phyloP scores from a whole-genome alignment of 805 yeast genomes.

The Torulaspora maleeae region DNA sequence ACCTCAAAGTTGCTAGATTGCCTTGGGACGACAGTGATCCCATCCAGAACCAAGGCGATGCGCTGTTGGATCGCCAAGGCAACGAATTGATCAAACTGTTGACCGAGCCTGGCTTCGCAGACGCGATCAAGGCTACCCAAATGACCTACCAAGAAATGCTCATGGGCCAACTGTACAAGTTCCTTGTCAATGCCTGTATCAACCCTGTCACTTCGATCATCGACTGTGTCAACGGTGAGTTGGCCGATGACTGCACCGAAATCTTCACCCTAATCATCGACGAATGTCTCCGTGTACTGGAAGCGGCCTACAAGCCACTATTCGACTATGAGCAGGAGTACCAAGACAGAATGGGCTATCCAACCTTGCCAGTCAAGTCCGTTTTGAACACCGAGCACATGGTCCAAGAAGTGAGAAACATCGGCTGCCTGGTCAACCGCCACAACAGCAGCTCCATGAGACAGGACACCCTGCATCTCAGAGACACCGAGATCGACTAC shows the following conservation, averaged over 20 bases:
- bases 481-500: conserved; percentile 71
- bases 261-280: conserved; percentile 35
- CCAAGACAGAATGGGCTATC: conserved; percentile 23
- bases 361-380: conserved; percentile 28
- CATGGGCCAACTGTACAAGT: conserved; percentile 65
- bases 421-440: conserved; percentile 45
- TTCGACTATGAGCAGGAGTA: conserved; percentile 28
- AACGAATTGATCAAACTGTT: conserved; percentile 33
- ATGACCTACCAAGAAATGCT: conserved; percentile 46
- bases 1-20: conserved; percentile 52
- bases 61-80: conserved; percentile 11
- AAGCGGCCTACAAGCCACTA: conserved; percentile 26
- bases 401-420: conserved; percentile 35
- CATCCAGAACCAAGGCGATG: conserved; percentile 21
- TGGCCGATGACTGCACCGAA: conserved; percentile 46
- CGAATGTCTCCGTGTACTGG: conserved; percentile 35
- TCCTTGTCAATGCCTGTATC: conserved; percentile 75
- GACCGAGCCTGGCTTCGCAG: conserved; percentile 21
- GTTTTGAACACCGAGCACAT: conserved; percentile 35
- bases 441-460: conserved; percentile 52
- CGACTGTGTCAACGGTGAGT: conserved; percentile 73
- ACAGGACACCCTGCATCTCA: conserved; percentile 49
- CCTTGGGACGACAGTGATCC: conserved; percentile 39
- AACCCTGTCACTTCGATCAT: conserved; percentile 78
- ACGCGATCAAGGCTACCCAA: conserved; percentile 30